phyloP scores from a whole-genome alignment of 139 green algal genomes.

The Coccomyxa sp. region DNA sequence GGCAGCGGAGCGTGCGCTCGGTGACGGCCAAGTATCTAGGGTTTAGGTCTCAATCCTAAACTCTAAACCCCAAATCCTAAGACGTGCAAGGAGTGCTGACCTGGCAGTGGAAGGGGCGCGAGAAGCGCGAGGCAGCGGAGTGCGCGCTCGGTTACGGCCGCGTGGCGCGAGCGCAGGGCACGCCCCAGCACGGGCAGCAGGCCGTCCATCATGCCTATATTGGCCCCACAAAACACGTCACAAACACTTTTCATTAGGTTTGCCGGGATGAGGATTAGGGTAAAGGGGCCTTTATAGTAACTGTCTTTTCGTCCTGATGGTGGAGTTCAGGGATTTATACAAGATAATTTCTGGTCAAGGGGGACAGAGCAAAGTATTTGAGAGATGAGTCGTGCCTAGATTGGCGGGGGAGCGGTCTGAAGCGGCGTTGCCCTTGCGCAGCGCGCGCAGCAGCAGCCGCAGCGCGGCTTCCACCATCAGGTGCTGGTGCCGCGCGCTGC shows the following conservation, averaged over 20 bases:
- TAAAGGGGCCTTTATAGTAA: too few species aligned
- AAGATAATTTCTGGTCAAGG: too few species aligned
- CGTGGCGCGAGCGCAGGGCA: slow-evolving; percentile 45
- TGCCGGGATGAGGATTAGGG: too few species aligned
- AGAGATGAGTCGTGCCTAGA: too few species aligned
- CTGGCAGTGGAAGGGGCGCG: slow-evolving; percentile 46
- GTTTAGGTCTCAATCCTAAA: slow-evolving; percentile 53
- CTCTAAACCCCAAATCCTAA: background rate
- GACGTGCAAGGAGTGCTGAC: background rate
- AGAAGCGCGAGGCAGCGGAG: slow-evolving; percentile 54
- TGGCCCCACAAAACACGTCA: slow-evolving; percentile 18
- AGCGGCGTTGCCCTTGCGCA: slow-evolving; percentile 35
- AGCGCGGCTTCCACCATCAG: slow-evolving; percentile 81
- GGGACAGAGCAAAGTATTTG: too few species aligned
- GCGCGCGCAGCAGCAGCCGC: slow-evolving; percentile 48
- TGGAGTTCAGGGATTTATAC: too few species aligned
- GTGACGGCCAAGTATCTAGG: slow-evolving; percentile 47
- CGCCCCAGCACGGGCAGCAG: slow-evolving; percentile 69
- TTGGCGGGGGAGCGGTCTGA: too few species aligned
- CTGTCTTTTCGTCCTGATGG: too few species aligned
- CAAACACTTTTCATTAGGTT: too few species aligned
- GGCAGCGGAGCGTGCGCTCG: slow-evolving; percentile 42
- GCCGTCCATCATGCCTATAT: slow-evolving; percentile 52
- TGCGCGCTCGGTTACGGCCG: slow-evolving; percentile 36
- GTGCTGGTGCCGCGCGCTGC: slow-evolving; percentile 53